Evolutionary conservation across 257 asterid genomes (phyloP), one percentile per base, ranked within the genome.

Genomic region (Osmanthus fragrans): DNA sequence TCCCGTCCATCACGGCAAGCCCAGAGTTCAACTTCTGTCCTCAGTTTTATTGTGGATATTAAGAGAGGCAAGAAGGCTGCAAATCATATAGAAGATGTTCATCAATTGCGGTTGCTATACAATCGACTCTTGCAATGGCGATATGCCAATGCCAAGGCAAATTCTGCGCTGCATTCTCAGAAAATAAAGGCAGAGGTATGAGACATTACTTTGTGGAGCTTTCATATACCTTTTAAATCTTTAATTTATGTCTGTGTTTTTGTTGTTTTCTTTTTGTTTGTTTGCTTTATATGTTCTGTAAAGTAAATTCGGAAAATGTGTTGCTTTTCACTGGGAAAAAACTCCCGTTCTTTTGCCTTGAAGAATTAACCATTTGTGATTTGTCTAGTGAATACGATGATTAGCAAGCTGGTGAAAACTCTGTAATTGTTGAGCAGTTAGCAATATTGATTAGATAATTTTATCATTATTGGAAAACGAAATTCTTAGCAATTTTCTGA

Each of bases 61-160:
- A 91, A 79, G 77, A 89, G 84, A 69, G 94, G 88, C 70, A 90
- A 90, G 85, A 91, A 91, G 82, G 86, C 87, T 65, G 96, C 88
- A 34, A 87, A 82, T 85, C 92, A 90, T 72, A 86, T 91, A 16
- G 99, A 91, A 75, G 96, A 95, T 84, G 98, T 84, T 80, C 98
- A 95, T 87, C 92, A 88, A 66, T 78, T 95, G 82, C 87, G 99
- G 81, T 79, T 95, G 58, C 82, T 88, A 68, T 87, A 95, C 79
- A 95, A 95, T 77, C 87, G 98, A 77, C 92, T 88, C 74, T 86
- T 92, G 88, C 99, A 95, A 73, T 95, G 99, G 99, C 84, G 89
- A 76, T 91, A 83, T 71, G 90, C 92, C 36, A 95, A 89, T 86
- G 97, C 97, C 47, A 87, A 63, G 69, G 84, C 84, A 25, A 88